Conservation (phyloP, 305 asterid genomes). For the Fraxinus baroniana region DNA sequence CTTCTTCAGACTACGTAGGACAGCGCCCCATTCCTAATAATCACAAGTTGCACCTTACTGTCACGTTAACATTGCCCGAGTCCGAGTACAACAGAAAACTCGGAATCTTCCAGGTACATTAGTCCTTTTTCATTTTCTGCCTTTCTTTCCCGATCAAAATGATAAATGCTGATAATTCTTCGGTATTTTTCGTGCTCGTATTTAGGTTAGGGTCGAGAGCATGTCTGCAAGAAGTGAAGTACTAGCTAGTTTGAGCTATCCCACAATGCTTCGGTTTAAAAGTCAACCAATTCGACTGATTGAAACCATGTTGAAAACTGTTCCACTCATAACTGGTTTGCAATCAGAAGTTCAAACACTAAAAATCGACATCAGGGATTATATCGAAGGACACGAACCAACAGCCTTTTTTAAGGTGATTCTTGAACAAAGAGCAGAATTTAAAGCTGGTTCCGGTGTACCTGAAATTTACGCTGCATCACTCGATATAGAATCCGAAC, state of each 20-base stretch:
- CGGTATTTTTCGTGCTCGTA: neutral
- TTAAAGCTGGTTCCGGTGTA: constrained; percentile 47
- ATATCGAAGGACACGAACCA: constrained; percentile 42
- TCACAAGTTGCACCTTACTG: constrained; percentile 47
- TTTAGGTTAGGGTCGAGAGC: constrained; percentile 62
- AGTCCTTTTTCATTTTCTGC: neutral
- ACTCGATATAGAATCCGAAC: constrained; percentile 48
- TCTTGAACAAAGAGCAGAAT: constrained; percentile 59
- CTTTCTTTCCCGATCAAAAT: neutral
- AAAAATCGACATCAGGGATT: constrained; percentile 32
- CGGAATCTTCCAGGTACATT: constrained; percentile 70
- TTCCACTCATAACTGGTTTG: constrained; percentile 53
- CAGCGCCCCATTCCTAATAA: constrained; percentile 34
- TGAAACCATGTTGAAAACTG: constrained; percentile 38
- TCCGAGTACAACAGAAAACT: constrained; percentile 64
- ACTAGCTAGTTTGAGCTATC: constrained; percentile 44
- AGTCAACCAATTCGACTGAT: constrained; percentile 44
- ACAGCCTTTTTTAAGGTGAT: constrained; percentile 42
- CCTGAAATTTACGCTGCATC: constrained; percentile 61
- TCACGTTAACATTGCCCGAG: constrained; percentile 60
- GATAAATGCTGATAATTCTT: neutral
- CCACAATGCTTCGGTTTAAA: constrained; percentile 61
- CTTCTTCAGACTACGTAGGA: constrained; percentile 15
- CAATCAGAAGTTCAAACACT: constrained; percentile 55
- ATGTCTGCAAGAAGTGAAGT: constrained; percentile 44